Conservation (phyloP, 768 basidiomycete genomes). For the Boletus reticulatus region DNA sequence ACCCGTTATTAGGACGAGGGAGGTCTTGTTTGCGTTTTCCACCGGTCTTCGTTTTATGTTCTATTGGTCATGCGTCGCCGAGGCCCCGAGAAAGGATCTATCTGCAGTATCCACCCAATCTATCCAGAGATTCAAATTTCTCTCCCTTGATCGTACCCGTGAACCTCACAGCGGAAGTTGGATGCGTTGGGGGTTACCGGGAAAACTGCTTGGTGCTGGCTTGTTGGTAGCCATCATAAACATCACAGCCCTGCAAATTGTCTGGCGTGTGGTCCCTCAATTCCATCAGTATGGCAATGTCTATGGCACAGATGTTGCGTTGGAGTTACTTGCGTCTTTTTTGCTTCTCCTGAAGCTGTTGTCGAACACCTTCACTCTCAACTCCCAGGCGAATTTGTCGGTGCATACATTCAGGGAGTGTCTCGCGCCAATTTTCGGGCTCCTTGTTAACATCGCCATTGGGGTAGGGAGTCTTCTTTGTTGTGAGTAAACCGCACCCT, state of each 20-base stretch:
- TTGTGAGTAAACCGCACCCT: constrained; percentile 45
- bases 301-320: constrained; percentile 55
- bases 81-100: constrained; percentile 42
- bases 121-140: constrained; percentile 11
- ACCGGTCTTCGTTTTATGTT: constrained; percentile 60
- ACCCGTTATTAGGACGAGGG: constrained; percentile 49
- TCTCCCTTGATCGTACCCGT: constrained; percentile 13
- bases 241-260: constrained; percentile 55
- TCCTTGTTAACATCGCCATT: constrained; percentile 51
- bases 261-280: constrained; percentile 53
- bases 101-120: constrained; percentile 29
- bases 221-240: constrained; percentile 44
- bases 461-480: constrained; percentile 53
- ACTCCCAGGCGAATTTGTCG: constrained; percentile 37
- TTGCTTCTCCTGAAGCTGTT: constrained; percentile 63
- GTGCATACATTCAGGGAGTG: constrained; percentile 48
- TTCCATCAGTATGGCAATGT: constrained; percentile 41
- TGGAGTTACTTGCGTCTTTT: constrained; percentile 57
- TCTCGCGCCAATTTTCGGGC: constrained; percentile 46
- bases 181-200: constrained; percentile 60
- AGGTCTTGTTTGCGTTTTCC: constrained; percentile 56
- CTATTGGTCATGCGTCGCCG: constrained; percentile 65
- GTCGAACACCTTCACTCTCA: constrained; percentile 47
- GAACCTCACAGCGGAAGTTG: constrained; percentile 58
- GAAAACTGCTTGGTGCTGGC: constrained; percentile 50